Percentiles rank a stretch among this genome's conserved stretches.
These are phyloP conservation scores for Geosmithia putterillii DNA, from an alignment of 2,329 filamentous ascomycete species.

Conservation along the genomic window DNA sequence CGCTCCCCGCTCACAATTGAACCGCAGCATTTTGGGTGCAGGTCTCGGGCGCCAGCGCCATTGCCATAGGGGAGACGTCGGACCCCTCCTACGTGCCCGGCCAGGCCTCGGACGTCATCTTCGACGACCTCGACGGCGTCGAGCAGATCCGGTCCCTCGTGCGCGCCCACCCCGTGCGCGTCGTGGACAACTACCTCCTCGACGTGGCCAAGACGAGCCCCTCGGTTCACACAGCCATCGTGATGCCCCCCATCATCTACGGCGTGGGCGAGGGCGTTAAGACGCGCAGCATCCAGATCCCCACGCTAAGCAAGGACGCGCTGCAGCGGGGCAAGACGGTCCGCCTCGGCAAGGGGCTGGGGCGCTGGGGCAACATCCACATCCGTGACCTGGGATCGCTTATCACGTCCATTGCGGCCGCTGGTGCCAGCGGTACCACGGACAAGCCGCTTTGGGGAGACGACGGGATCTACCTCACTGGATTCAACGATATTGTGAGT, in stretches of 20 bases:
- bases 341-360: constrained; percentile 18
- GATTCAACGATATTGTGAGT: constrained; percentile 14
- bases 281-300: constrained; percentile 26
- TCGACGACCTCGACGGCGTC: constrained; percentile 19
- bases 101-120: constrained; percentile 14
- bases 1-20: too few species aligned
- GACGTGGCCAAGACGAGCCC: constrained; percentile 12
- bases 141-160: constrained; percentile 13
- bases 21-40: constrained; percentile 16
- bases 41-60: constrained; percentile 22
- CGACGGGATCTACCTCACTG: constrained; percentile 23
- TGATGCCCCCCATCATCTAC: constrained; percentile 25
- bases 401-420: constrained; percentile 15
- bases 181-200: constrained; percentile 23
- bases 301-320: constrained; percentile 18
- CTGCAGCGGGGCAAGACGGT: constrained; percentile 18
- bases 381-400: constrained; percentile 18
- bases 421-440: constrained; percentile 9
- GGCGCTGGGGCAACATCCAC: constrained; percentile 22
- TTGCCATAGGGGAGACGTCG: constrained; percentile 19
- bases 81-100: constrained; percentile 15
- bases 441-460: constrained; percentile 19
- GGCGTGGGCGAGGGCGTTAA: constrained; percentile 24
- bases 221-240: constrained; percentile 18
- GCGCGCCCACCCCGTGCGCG: constrained; percentile 12